These are phyloP conservation scores for Phytophthora pistaciae DNA, from an alignment of 352 stramenopile genomes.

Conservation along the genomic window DNA sequence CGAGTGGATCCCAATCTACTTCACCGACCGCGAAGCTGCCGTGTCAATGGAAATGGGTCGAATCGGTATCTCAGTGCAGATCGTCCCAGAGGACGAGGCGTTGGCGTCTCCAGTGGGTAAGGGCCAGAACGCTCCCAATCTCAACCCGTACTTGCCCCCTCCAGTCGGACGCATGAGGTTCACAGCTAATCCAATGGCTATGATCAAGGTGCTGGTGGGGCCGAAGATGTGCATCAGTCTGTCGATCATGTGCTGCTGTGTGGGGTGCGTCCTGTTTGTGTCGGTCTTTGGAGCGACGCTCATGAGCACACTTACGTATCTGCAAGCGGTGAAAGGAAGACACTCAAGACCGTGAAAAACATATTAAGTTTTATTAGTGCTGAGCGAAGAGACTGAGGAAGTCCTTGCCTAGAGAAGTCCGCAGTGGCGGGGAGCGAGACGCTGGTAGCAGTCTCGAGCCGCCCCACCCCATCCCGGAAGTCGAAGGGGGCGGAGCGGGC, in stretches of 20 bases:
- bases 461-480: slow-evolving; percentile 8
- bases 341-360: slow-evolving; percentile 8
- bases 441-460: slow-evolving; percentile 21
- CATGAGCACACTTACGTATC: slow-evolving; percentile 83
- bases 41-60: slow-evolving; percentile 75
- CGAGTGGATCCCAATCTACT: slow-evolving; percentile 82
- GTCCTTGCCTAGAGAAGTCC: slow-evolving; percentile 80
- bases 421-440: slow-evolving; percentile 44
- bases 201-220: slow-evolving; percentile 80
- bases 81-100: slow-evolving; percentile 89
- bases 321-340: slow-evolving; percentile 34
- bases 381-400: slow-evolving; percentile 86
- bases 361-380: slow-evolving; percentile 43
- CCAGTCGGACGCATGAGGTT: slow-evolving; percentile 88
- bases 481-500: slow-evolving; percentile 12
- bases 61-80: slow-evolving; percentile 75
- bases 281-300: slow-evolving; percentile 76
- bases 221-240: slow-evolving; percentile 68
- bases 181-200: slow-evolving; percentile 83
- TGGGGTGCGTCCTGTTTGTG: slow-evolving; percentile 68
- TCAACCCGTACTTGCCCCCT: slow-evolving; percentile 91
- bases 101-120: slow-evolving; percentile 75
- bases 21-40: slow-evolving; percentile 73
- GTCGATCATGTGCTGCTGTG: slow-evolving; percentile 59
- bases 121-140: slow-evolving; percentile 88